Base-by-base conservation (phyloP, 495 filamentous ascomycete species). In the Neurospora sublineolata region DNA sequence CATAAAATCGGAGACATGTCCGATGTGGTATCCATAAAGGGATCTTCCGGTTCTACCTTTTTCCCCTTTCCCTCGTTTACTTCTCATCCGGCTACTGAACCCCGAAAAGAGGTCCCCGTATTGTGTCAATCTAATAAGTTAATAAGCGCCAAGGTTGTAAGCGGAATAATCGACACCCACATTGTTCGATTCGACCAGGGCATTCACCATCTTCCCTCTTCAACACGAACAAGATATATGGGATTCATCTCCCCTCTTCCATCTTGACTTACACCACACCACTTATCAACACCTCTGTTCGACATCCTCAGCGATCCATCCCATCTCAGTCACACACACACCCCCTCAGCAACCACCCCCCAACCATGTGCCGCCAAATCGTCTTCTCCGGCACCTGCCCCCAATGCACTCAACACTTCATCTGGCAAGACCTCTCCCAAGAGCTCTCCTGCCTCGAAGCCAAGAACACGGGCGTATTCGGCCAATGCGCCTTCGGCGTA, bases 381-480 rank as follows among this genome's bases (percentile, higher is more conserved):
- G 73, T 76, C 38, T 81, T 81, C 72, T 69, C 33, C n/a, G 80
- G 80, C 20, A 76, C 70, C 11, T 81, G 80, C 74, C 74, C 78
- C 20, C 73, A 71, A 4, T 81, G 80, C 76, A 72, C 23, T 20
- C 67, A 72, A 0, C 38, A 4, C 37, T 79, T 77, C 69, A 72
- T 72, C 6, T 81, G 80, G 80, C 69, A 73, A 16, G 77, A 79
- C n/a, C 75, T 80, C 1, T 67, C 75, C 4, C 79, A 79, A 69
- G 75, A 80, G 71, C 76, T 81, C 30, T 77, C 74, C 37, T 81
- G 80, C 64, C 79, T 81, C 70, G 76, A 81, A 67, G 79, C 80
- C 11, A 81, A 81, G 69, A 81, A 81, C 76, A 73, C 73, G 12
- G 80, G 79, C 9, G 52, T 70, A 2, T 80, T 81, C 46, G 80